Conservation (phyloP, 2,329 filamentous ascomycete species). For the Fusarium sp. region DNA sequence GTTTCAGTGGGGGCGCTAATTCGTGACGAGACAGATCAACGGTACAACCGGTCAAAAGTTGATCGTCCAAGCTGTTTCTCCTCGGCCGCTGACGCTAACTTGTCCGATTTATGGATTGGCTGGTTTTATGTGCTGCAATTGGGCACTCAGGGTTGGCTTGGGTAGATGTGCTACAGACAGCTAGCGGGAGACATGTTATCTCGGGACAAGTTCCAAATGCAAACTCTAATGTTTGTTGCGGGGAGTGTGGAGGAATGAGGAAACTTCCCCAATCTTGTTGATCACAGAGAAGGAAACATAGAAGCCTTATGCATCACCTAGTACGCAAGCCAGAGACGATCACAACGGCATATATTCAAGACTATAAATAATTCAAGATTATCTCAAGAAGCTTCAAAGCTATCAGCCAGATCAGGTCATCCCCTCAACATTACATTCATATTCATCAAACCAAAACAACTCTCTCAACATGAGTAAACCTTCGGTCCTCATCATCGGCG, state of each 20-base stretch:
- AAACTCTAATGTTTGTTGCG: not conserved
- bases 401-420: not conserved
- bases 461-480: conserved; percentile 46
- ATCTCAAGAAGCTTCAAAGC: not conserved
- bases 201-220: not conserved
- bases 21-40: not conserved
- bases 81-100: conserved; percentile 4
- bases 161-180: not conserved
- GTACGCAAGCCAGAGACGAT: not conserved
- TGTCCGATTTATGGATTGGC: not conserved
- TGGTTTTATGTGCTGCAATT: not conserved
- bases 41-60: not conserved
- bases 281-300: not conserved
- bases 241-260: conserved; percentile 17
- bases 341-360: not conserved
- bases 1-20: not conserved
- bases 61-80: not conserved
- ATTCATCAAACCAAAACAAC: not conserved
- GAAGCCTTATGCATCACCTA: not conserved
- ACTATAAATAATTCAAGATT: conserved; percentile 5
- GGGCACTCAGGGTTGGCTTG: not conserved
- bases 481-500: conserved; percentile 59
- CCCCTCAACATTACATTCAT: not conserved
- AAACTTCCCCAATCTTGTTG: conserved; percentile 12
- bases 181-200: too few species aligned